These are phyloP conservation scores for Rhodotorula sp. DNA, from an alignment of 1,284 basidiomycete species.

Conservation along the genomic window DNA sequence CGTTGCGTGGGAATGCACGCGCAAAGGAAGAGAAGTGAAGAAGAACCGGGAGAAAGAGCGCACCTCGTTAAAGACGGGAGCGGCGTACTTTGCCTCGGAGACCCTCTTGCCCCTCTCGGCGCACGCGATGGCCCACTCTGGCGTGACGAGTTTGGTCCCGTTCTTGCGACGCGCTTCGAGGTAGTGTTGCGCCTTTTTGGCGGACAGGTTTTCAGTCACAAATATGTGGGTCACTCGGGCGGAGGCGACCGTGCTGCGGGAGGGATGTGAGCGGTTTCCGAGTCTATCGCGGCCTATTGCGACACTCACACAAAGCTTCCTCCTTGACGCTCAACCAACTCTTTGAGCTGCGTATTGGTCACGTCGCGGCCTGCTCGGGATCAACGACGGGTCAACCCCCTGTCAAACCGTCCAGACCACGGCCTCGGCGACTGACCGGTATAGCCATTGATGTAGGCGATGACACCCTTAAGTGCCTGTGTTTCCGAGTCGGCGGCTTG, in stretches of 20 bases:
- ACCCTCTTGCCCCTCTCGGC: conserved; percentile 23
- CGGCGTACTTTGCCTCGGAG: conserved; percentile 16
- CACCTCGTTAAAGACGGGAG: conserved; percentile 29
- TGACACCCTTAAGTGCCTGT: conserved; percentile 22
- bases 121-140: conserved; percentile 34
- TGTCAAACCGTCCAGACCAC: too few species aligned
- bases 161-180: conserved; percentile 21
- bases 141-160: conserved; percentile 28
- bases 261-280: too few species aligned
- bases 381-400: background rate
- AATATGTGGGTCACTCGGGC: conserved; percentile 33
- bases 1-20: too few species aligned
- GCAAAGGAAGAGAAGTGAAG: too few species aligned
- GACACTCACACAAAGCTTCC: conserved; percentile 17
- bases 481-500: conserved; percentile 27
- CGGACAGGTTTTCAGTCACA: conserved; percentile 21
- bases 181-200: conserved; percentile 26
- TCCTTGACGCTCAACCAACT: conserved; percentile 27
- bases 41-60: background rate
- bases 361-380: conserved; percentile 15
- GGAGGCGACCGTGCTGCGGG: conserved; percentile 9
- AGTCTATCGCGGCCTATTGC: too few species aligned
- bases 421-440: conserved; percentile 11
- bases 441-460: conserved; percentile 30
- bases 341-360: conserved; percentile 29